phyloP scores from a whole-genome alignment of 148 eudicot species.

The Diospyros kaki region DNA sequence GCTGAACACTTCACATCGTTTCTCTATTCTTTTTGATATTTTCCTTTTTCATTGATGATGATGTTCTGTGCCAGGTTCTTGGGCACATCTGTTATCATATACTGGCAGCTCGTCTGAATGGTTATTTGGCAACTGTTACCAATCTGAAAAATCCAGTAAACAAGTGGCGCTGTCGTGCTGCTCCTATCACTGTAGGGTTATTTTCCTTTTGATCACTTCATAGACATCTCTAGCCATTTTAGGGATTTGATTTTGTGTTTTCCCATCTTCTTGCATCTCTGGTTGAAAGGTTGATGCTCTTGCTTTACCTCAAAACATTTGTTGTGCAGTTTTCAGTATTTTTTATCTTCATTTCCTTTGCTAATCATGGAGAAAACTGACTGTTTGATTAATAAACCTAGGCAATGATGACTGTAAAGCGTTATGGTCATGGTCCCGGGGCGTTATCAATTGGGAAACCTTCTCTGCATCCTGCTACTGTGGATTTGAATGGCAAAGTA shows the following conservation, averaged over 20 bases:
- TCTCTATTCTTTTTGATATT: not conserved
- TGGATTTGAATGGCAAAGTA: slow-evolving; percentile 88
- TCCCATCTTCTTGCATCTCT: not conserved
- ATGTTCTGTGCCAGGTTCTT: slow-evolving; percentile 57
- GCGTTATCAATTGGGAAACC: slow-evolving; percentile 76
- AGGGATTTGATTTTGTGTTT: not conserved
- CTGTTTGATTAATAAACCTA: slow-evolving; percentile 20
- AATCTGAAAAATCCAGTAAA: slow-evolving; percentile 83
- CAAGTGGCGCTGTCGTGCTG: slow-evolving; percentile 98
- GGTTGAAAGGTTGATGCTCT: not conserved
- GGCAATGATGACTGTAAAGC: slow-evolving; percentile 97
- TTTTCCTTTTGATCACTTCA: not conserved
- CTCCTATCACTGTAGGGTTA: slow-evolving; percentile 79
- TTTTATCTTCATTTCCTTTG: slow-evolving; percentile 7
- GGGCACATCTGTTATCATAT: slow-evolving; percentile 93
- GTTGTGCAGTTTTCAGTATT: not conserved
- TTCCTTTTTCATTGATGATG: slow-evolving; percentile 12
- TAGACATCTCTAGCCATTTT: slow-evolving; percentile 1
- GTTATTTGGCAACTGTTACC: slow-evolving; percentile 89
- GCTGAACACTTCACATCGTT: not conserved
- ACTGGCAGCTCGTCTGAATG: slow-evolving; percentile 93
- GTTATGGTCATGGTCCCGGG: slow-evolving; percentile 83
- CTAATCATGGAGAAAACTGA: slow-evolving; percentile 2
- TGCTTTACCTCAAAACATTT: not conserved
- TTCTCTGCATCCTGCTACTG: slow-evolving; percentile 81